Base-by-base conservation (phyloP, 2,329 filamentous ascomycete genomes). In the Epichloe hybrida region DNA sequence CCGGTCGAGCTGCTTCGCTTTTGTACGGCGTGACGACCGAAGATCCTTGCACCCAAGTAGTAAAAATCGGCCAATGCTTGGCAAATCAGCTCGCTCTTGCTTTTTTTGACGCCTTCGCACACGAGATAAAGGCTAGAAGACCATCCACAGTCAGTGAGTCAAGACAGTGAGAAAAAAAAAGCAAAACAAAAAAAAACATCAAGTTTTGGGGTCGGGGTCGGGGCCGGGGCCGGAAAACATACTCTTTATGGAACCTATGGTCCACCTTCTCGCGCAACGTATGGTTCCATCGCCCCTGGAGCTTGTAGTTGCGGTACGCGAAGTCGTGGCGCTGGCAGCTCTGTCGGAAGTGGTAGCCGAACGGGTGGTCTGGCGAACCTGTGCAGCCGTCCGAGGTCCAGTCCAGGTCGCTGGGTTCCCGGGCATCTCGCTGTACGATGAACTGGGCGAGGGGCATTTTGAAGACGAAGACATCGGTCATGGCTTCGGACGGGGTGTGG, bases 281-380 rank as follows among this genome's bases (percentile, higher is more conserved):
- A 0, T 31, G 8, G 8, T 0, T 9, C 8, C 8, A 9, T 9
- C 40, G 40, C 4, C 51, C 54, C 56, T 73, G 71, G 5, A 48
- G 53, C 57, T 72, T 71, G 58, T 52, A 56, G 55, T 61, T 61
- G 48, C 56, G 51, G 56, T 61, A 60, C 39, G 56, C 59, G 49
- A 60, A 61, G 54, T 60, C 55, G 44, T 58, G 59, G 9, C 59
- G 55, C 39, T 58, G 49, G 56, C 59, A 60, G 52, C 52, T 50
- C 9, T 50, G 48, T 8, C 38, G 11, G 51, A 64, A 66, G 45
- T 61, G 52, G 52, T 57, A 65, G 5, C 58, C 56, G 3, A 50
- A 46, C 0, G 59, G 61, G 39, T 59, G 58, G 53, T 61, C 58
- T 5, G 58, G 60, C 4, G 56, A 50, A n/a, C 34, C 41, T 41